Evolutionary conservation across 2,329 filamentous ascomycete genomes (phyloP).

Genomic region (Stagonosporopsis tanaceti): DNA sequence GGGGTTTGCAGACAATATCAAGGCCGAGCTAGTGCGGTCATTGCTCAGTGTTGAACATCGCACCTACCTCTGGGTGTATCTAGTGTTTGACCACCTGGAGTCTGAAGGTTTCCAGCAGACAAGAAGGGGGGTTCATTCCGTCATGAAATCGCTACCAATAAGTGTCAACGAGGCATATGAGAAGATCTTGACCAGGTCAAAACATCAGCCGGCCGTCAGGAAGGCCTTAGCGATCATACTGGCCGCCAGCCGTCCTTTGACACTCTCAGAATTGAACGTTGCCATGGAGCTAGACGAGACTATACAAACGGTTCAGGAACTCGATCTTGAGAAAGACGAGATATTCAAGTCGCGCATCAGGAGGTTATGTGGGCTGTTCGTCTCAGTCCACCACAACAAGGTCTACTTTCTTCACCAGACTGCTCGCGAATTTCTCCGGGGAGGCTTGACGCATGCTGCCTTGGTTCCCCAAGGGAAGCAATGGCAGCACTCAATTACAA

Average conservation of each 20-base stretch:
- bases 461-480: background rate
- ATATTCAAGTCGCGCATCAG: slow-evolving; percentile 24
- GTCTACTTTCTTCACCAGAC: slow-evolving; percentile 27
- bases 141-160: slow-evolving; percentile 16
- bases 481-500: background rate
- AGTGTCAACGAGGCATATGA: slow-evolving; percentile 26
- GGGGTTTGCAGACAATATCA: slow-evolving; percentile 21
- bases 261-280: slow-evolving; percentile 23
- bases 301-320: slow-evolving; percentile 8
- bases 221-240: slow-evolving; percentile 22
- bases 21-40: slow-evolving; percentile 15
- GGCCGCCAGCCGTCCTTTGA: slow-evolving; percentile 21
- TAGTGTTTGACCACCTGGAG: slow-evolving; percentile 25
- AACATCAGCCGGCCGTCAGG: slow-evolving; percentile 16
- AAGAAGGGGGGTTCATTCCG: slow-evolving; percentile 16
- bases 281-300: slow-evolving; percentile 17
- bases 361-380: slow-evolving; percentile 22
- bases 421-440: slow-evolving; percentile 19
- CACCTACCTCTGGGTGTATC: slow-evolving; percentile 31
- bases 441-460: background rate
- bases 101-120: slow-evolving; percentile 21
- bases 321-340: slow-evolving; percentile 19
- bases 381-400: slow-evolving; percentile 20
- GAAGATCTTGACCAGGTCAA: slow-evolving; percentile 24
- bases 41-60: slow-evolving; percentile 26